Evolutionary conservation across 495 filamentous ascomycete genomes (phyloP), one percentile per base, ranked within the genome.

Genomic region (Xylaria bambusicola): DNA sequence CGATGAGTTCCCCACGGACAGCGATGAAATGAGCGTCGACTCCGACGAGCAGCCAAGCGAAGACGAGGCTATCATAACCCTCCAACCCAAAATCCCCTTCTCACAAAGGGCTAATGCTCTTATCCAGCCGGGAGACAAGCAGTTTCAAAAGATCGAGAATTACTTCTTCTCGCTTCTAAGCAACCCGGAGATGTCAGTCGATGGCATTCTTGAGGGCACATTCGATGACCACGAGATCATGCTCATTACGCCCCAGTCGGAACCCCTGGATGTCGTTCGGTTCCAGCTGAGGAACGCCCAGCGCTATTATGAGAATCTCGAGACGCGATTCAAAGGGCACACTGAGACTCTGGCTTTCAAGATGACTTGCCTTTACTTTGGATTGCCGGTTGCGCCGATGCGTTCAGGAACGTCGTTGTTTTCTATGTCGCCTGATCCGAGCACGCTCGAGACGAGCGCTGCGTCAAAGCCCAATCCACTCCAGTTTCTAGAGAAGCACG

Each of bases 351-450:
- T 70, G 13, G 46, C 62, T 5, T 61, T 70, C 17, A 70, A 70
- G 54, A 49, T 70, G 53, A 24, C 68, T 0, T 58, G 67, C 46
- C 61, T 70, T 13, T 70, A 64, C 35, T 70, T 70, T 41, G 68
- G 68, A 17, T 33, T 68, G n/a, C 68, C 63, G 3, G 52, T 68
- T 20, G 68, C 61, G 24, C 68, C 68, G 3, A 57, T 70, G 41
- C 61, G 54, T 46, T 49, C 56, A 6, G 65, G 61, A 26, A 17
- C 46, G 1, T 10, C 27, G 36, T 10, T 57, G 40, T 12, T 35
- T 21, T 13, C 23, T 5, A 17, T 56, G n/a, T 51, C 35, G 21
- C 20, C 23, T 6, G 65, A 66, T 18, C n/a, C 63, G 5, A 61
- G 64, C 15, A 46, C 58, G 3, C 21, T 51, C 4, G 52, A 55